These are phyloP conservation scores for Xylaria grammica DNA, from an alignment of 495 filamentous ascomycete genomes.

Conservation along the genomic window DNA sequence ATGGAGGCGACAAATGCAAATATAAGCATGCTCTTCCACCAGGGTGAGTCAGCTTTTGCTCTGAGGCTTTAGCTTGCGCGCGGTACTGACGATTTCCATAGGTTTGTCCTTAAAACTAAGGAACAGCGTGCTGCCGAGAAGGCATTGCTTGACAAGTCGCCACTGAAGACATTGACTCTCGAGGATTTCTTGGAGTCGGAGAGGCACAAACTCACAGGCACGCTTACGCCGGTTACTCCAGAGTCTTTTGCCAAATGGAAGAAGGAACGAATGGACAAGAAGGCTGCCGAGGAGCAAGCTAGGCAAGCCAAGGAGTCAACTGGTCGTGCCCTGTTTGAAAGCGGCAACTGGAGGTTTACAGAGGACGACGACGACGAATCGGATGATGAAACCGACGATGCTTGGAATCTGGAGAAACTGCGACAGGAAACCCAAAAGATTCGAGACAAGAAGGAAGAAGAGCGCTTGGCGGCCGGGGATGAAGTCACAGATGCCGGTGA, in stretches of 20 bases:
- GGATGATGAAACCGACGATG: slow-evolving; percentile 62
- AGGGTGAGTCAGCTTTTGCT: slow-evolving; percentile 63
- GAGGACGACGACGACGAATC: slow-evolving; percentile 63
- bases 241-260: slow-evolving; percentile 97
- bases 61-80: not conserved
- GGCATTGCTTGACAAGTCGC: slow-evolving; percentile 95
- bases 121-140: slow-evolving; percentile 97
- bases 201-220: slow-evolving; percentile 89
- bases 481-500: slow-evolving; percentile 28
- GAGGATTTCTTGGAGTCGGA: slow-evolving; percentile 98
- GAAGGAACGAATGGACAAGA: slow-evolving; percentile 91
- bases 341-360: slow-evolving; percentile 84
- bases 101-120: slow-evolving; percentile 96
- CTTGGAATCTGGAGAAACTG: slow-evolving; percentile 80
- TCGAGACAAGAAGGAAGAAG: slow-evolving; percentile 66
- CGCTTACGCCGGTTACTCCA: slow-evolving; percentile 87
- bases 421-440: slow-evolving; percentile 73
- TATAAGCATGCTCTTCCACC: slow-evolving; percentile 95
- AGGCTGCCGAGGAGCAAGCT: slow-evolving; percentile 88
- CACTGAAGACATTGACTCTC: slow-evolving; percentile 89
- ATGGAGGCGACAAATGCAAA: slow-evolving; percentile 97
- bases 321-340: slow-evolving; percentile 92
- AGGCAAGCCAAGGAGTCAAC: slow-evolving; percentile 91
- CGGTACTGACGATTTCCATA: slow-evolving; percentile 38
- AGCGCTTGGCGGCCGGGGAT: slow-evolving; percentile 48